Evolutionary conservation across 257 asterid genomes (phyloP), one percentile per base, ranked within the genome.

Genomic region (Ligustrum vulgare): DNA sequence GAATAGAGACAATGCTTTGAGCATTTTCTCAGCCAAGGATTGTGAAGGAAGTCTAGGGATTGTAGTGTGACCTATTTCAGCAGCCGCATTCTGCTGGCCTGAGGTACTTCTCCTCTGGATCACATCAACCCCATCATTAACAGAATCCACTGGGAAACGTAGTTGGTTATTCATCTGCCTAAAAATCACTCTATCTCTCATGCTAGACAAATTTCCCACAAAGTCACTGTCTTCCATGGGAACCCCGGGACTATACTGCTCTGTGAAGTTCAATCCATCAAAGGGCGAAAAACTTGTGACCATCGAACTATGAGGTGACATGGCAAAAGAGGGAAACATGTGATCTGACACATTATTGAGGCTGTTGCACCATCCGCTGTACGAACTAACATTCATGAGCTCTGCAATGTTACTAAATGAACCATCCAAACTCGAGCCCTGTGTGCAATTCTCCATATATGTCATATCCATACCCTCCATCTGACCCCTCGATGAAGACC

Each of bases 1-100:
- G 39, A 84, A 88, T 69, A 87, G 75, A 69, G 81, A 71, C 70
- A 93, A 64, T 0, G 96, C 93, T 70, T 69, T 81, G 13, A 84
- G 80, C 91, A 93, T 80, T 80, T 84, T 91, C 69, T 89, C 96
- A 15, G 81, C 67, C 69, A 93, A 80, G 20, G 87, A 68, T 35
- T 6, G 78, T 20, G 47, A 62, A 58, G 72, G 88, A 74, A 85
- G 71, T 86, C 87, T 83, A 2, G 89, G 85, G 35, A 93, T 83
- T 73, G 66, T 33, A 78, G 23, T 41, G 16, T 71, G 47, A 7
- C 35, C 82, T 54, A 18, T 4, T 28, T 71, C 58, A 41, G 16
- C 78, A 58, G 1, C 45, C 63, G n/a, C 63, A 74, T 71, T 65
- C 49, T 60, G 45, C 63, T 77, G 74, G 67, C 35, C 45, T 9